Base-by-base conservation (phyloP, 2,329 filamentous ascomycete genomes). In the Neophaeococcomyces mojaviensis region DNA sequence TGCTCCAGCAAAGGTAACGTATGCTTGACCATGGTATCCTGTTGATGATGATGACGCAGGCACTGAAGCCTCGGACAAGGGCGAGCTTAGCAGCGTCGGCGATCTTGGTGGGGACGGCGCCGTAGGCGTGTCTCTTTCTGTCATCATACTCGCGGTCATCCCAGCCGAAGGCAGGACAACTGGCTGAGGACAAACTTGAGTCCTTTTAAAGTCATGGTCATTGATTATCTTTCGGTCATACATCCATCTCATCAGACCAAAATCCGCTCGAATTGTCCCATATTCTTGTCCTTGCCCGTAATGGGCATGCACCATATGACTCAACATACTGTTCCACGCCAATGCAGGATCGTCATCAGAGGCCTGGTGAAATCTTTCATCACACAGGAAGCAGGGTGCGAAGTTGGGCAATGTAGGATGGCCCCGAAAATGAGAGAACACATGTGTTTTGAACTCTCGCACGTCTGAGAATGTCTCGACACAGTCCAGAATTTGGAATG, bases 401-500 rank as follows among this genome's bases (percentile, higher is more conserved):
- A 58, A 64, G 18, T 55, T 55, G 3, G 68, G 68, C 7, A 67
- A 59, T 28, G 62, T 58, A 28, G 24, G 32, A 42, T 66, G 60
- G 1, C 64, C 62, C 12, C 64, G 64, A 49, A 71, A 70, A 49
- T 71, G 68, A 41, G 67, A 67, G 19, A 67, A 59, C 37, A 71
- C 66, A 52, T 71, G 68, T 7, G 59, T 65, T 42, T 65, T 66
- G 67, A 68, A 71, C 26, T 63, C 51, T 5, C 62, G 58, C 22
- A 58, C 55, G 33, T 65, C 60, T 35, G 63, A 58, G 47, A 69
- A 69, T 9, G 59, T 60, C 39, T 64, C 57, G 9, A 65, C 58
- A 51, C 68, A 71, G 51, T 68, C 63, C 6, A 71, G 59, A 46
- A 68, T 61, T 48, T 69, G 64, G 58, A 71, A 71, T n/a, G 70